Evolutionary conservation across 2,329 filamentous ascomycete genomes (phyloP), one percentile per base, ranked within the genome.

Genomic region (Colletotrichum sp.): DNA sequence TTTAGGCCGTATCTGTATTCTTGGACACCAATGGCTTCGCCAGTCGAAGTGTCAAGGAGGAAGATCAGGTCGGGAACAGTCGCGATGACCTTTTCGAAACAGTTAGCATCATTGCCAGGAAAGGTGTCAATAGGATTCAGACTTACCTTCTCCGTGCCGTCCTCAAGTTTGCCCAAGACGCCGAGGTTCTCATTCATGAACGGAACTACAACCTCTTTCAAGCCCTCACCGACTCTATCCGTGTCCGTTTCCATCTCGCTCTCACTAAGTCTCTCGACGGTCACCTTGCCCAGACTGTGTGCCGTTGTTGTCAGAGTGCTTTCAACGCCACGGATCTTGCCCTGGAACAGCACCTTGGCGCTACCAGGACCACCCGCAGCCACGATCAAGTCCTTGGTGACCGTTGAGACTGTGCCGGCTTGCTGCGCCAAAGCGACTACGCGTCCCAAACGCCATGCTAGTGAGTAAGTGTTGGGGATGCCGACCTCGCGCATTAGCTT

Each of bases 381-480:
- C 82, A 85, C 28, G 82, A 88, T 77, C 8, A 83, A 76, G 26
- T 82, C 83, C 24, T 84, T 82, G 0, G 82, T 77, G 2, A 88
- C 86, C 2, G 84, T 86, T 26, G 84, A 83, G 64, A 88, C 85
- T 5, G 86, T 80, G 6, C 88, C 84, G 22, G 86, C 85, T 24
- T 83, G 81, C 75, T 86, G 85, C 2, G 86, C 84, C 13, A 88
- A 83, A 7, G 85, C 86, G 30, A 90, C 87, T 52, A 85, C 87
- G 1, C 89, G 86, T 0, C 90, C 89, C n/a, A 91, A 87, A 22
- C 84, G 81, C 86, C 84, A 88, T 2, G 83, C 84, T 3, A 86
- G 81, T 5, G 84, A 86, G 13, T 82, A 75, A 0, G 82, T 85
- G 63, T 85, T 84, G 13, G 82, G 80, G 4, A 86, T 81, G 28